Evolutionary conservation across 78 protist species (phyloP), one percentile per base, ranked within the genome.

Genomic region (Pigoraptor vietnamica): DNA sequence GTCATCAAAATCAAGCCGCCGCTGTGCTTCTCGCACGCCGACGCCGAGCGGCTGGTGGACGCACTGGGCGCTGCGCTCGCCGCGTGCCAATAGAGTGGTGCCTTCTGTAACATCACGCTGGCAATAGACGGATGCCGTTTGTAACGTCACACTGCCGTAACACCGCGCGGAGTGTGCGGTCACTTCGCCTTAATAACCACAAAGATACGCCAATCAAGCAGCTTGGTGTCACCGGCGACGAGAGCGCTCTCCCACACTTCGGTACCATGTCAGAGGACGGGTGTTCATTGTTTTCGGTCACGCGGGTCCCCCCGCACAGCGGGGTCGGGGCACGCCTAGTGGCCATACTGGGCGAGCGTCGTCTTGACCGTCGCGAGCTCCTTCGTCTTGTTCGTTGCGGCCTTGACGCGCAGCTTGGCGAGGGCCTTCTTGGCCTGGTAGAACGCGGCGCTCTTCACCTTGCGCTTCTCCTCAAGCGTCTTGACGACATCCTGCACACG

Each of bases 381-480:
- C 2, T 14, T 6, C 35, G 39, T 24, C 84, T 38, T 40, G 37
- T 87, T 84, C 67, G 83, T 32, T 1, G 37, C 86, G 32, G 92
- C 92, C 32, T 79, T 10, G 90, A 55, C 39, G 40, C 40, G 39
- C 39, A 48, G 93, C 90, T 90, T 86, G 94, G 91, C 48, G 89
- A 92, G 67, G 39, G 93, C 94, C 93, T 95, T 93, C 97, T 96
- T 97, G 81, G 86, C 55, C 38, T 91, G 81, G 97, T 93, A 95
- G 96, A 90, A 96, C 24, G 93, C 93, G 32, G 86, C 92, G 32
- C 95, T 79, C 90, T 93, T 91, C 82, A 86, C 97, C 94, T 95
- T 96, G 79, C 99, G 93, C 96, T 97, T 95, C 90, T 39, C 98
- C 96, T 99, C 99, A 89, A 98, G 97, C 40, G 37, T 48, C 48